These are phyloP conservation scores for Nicotiana rustica DNA, from an alignment of 305 asterid genomes.

Conservation along the genomic window DNA sequence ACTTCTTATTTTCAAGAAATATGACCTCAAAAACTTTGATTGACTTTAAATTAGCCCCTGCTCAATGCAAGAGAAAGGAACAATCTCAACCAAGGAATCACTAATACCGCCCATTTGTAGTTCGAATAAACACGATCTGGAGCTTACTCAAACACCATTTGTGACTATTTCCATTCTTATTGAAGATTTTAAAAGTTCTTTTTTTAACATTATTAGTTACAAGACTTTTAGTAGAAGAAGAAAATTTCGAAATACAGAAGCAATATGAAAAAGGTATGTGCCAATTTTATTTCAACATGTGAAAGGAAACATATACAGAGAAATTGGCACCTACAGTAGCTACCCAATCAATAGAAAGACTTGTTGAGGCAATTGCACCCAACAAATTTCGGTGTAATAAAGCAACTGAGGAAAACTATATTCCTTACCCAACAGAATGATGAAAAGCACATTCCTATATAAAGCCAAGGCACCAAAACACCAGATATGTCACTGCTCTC, in stretches of 20 bases:
- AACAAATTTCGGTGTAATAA: neutral
- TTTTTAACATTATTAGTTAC: neutral
- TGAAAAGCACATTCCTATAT: slow-evolving; percentile 91
- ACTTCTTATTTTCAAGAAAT: neutral
- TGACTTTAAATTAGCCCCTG: neutral
- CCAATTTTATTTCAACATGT: slow-evolving; percentile 8
- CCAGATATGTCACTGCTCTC: slow-evolving; percentile 91
- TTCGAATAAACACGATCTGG: neutral
- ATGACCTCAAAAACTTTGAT: neutral
- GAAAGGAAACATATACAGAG: slow-evolving; percentile 21
- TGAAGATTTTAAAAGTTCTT: neutral
- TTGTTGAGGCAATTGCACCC: neutral
- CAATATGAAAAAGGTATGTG: slow-evolving; percentile 1
- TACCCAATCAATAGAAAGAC: slow-evolving; percentile 10
- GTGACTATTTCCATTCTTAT: neutral
- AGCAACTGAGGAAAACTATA: slow-evolving; percentile 33
- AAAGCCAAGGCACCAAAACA: slow-evolving; percentile 90
- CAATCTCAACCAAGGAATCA: slow-evolving; percentile 19
- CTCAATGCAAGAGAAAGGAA: slow-evolving; percentile 14
- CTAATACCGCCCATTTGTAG: neutral
- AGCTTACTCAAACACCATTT: neutral
- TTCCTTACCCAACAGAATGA: slow-evolving; percentile 91
- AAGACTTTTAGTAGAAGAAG: neutral
- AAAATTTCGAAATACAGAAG: neutral
- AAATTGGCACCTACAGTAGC: slow-evolving; percentile 20